A percentile compares a stretch with the other conserved stretches of the same genome.
These are phyloP conservation scores for Tilletia indica DNA, from an alignment of 1,284 basidiomycete genomes.

Conservation along the genomic window DNA sequence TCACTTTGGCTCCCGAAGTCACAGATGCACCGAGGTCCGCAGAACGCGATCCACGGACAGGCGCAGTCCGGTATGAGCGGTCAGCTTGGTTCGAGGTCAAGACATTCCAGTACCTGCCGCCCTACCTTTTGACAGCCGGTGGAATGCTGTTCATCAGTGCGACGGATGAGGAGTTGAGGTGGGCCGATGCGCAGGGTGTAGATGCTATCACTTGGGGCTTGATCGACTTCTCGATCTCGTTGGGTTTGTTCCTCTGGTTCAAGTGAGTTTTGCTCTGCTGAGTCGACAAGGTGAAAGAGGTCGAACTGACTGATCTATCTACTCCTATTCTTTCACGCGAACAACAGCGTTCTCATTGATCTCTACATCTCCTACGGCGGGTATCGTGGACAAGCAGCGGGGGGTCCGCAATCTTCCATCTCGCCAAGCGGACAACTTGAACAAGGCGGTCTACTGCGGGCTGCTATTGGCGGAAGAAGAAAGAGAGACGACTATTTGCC, in stretches of 20 bases:
- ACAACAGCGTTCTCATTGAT: constrained; percentile 41
- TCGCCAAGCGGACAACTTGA: background rate
- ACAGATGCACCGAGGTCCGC: background rate
- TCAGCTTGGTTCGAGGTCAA: constrained; percentile 34
- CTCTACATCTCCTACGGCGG: constrained; percentile 48
- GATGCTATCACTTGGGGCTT: constrained; percentile 53
- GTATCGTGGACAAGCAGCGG: background rate
- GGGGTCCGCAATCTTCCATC: background rate
- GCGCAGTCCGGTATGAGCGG: constrained; percentile 1
- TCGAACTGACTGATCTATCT: no score
- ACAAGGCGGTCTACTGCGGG: background rate
- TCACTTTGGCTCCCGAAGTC: background rate
- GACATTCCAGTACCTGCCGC: constrained; percentile 50
- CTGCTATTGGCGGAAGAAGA: background rate
- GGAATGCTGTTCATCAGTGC: constrained; percentile 55
- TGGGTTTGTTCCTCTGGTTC: constrained; percentile 49
- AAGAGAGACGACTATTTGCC: background rate
- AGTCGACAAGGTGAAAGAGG: no score
- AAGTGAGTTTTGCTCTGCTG: constrained; percentile 23
- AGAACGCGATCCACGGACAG: background rate
- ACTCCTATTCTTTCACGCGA: no score
- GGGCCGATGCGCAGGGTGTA: constrained; percentile 47
- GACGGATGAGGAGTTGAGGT: constrained; percentile 53
- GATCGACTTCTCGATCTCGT: constrained; percentile 48
- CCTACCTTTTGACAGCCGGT: constrained; percentile 44